Percentiles rank a stretch among this genome's conserved stretches.
Conservation (phyloP, 805 yeast species). For the Yamadazyma sp. region DNA sequence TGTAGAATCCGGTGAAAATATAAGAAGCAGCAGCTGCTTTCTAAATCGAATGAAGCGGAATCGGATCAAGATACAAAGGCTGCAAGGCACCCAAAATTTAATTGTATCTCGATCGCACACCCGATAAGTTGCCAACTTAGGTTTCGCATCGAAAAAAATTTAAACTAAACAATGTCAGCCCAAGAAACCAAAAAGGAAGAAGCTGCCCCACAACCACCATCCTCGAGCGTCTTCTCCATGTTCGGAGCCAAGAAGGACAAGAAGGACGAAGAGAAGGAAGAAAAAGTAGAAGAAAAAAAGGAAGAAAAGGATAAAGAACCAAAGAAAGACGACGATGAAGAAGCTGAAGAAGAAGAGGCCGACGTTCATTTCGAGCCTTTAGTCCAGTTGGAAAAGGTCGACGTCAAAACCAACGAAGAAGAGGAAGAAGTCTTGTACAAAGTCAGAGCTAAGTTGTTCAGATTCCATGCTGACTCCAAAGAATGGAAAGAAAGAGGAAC, state of each 20-base stretch:
- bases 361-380: conserved; percentile 96
- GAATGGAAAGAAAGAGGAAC: conserved; percentile 99
- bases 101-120: no score
- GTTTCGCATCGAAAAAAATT: conserved; percentile 5
- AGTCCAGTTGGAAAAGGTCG: conserved; percentile 93
- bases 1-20: no score
- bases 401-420: conserved; percentile 75
- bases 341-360: conserved; percentile 59
- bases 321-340: conserved; percentile 53
- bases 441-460: conserved; percentile 92
- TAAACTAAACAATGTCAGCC: conserved; percentile 16
- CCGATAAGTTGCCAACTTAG: no score
- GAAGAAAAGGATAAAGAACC: conserved; percentile 44
- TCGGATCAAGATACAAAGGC: no score
- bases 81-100: no score
- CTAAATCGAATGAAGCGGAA: no score
- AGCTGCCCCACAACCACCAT: conserved; percentile 52
- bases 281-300: conserved; percentile 33
- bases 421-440: conserved; percentile 44
- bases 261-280: conserved; percentile 44
- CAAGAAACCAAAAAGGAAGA: conserved; percentile 22
- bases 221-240: conserved; percentile 87
- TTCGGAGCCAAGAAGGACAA: conserved; percentile 87
- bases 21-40: no score
- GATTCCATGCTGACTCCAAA: conserved; percentile 76